phyloP scores from a whole-genome alignment of 345 rosid species.

The Gossypium bickii region DNA sequence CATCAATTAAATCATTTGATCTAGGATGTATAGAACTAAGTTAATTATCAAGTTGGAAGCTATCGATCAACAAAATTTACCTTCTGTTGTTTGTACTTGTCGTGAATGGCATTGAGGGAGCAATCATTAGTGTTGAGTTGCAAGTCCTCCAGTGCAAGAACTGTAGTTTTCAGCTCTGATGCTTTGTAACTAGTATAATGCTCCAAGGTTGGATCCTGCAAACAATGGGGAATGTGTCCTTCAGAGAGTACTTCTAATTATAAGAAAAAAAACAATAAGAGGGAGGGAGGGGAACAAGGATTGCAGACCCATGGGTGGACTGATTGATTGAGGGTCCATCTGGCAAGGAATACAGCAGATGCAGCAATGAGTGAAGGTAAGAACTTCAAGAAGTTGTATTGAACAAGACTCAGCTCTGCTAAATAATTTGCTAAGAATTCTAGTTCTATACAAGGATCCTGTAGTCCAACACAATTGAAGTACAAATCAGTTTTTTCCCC shows the following conservation, averaged over 20 bases:
- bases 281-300: constrained; percentile 10
- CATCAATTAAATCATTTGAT: background rate
- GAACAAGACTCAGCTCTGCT: constrained; percentile 72
- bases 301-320: constrained; percentile 88
- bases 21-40: background rate
- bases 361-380: constrained; percentile 85
- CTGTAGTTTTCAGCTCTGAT: constrained; percentile 53
- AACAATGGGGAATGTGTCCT: background rate
- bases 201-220: constrained; percentile 79
- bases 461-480: constrained; percentile 13
- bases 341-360: constrained; percentile 83
- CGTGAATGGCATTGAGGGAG: constrained; percentile 59
- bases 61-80: constrained; percentile 27
- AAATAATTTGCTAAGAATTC: constrained; percentile 82
- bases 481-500: background rate
- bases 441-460: constrained; percentile 64
- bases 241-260: constrained; percentile 9
- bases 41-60: background rate
- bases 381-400: constrained; percentile 67
- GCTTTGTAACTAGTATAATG: constrained; percentile 72
- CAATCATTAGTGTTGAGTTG: constrained; percentile 63
- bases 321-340: constrained; percentile 77
- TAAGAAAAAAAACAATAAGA: background rate
- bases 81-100: constrained; percentile 72
- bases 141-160: constrained; percentile 72